Conservation (phyloP, 306 rosid genomes). For the Dicorynia guianensis region DNA sequence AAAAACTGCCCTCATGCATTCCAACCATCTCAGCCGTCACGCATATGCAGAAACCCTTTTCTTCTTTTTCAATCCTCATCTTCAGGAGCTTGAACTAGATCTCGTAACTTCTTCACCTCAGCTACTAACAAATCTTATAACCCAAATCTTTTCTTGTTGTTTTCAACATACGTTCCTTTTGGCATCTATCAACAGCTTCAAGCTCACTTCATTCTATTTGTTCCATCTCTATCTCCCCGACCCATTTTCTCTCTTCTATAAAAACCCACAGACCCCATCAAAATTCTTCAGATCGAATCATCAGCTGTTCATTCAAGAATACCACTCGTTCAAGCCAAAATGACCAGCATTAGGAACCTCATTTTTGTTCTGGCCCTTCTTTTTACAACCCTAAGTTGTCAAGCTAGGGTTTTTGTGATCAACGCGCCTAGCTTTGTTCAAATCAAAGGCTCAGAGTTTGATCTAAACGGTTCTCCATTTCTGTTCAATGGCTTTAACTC, state of each 20-base stretch:
- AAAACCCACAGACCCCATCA: neutral
- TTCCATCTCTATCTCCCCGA: neutral
- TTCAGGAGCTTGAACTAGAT: neutral
- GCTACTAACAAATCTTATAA: neutral
- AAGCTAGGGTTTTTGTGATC: neutral
- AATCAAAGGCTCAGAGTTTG: conserved; percentile 35
- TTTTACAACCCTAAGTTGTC: neutral
- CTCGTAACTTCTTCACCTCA: neutral
- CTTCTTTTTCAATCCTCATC: neutral
- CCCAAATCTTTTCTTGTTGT: neutral
- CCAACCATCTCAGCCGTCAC: neutral
- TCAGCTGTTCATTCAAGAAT: neutral
- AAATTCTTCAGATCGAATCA: neutral
- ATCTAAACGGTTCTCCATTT: conserved; percentile 42
- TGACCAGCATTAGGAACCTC: neutral
- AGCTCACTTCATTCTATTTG: neutral
- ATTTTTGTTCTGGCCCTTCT: neutral
- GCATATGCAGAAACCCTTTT: neutral
- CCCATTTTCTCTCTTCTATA: neutral
- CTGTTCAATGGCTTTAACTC: conserved; percentile 58
- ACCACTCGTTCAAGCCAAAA: neutral
- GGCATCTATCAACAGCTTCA: too few relatives aligned
- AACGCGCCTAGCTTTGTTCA: conserved; percentile 32
- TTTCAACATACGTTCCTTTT: neutral
- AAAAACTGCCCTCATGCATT: neutral